Evolutionary conservation across 2,329 filamentous ascomycete genomes (phyloP).

Genomic region (Zymoseptoria tritici): DNA sequence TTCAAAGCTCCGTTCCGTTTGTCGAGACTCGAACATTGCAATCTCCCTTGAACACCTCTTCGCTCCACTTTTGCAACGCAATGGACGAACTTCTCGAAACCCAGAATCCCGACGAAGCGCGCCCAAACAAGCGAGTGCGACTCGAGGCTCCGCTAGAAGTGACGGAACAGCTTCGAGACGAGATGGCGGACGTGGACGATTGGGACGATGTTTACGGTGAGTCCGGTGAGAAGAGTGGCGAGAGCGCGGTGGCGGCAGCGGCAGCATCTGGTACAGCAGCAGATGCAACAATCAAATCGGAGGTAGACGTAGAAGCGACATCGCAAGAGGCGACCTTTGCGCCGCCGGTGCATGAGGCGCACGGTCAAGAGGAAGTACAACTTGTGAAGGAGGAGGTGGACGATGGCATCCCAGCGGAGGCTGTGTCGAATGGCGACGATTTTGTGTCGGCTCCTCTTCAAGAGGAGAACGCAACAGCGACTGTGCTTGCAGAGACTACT

Average conservation of each 20-base stretch:
- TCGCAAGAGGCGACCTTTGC: background rate
- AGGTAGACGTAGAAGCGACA: background rate
- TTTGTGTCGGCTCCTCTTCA: slow-evolving; percentile 7
- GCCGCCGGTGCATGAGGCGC: background rate
- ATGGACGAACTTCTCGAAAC: background rate
- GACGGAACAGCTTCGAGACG: slow-evolving; percentile 23
- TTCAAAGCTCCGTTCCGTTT: background rate
- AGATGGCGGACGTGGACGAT: slow-evolving; percentile 26
- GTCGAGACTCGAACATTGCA: background rate
- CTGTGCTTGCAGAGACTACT: slow-evolving; percentile 13
- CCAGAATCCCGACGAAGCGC: slow-evolving; percentile 15
- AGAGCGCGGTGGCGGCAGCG: background rate
- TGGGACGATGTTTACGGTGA: slow-evolving; percentile 24
- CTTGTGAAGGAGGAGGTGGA: background rate
- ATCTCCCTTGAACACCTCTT: background rate
- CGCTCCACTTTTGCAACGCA: background rate
- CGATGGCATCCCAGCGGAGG: slow-evolving; percentile 12
- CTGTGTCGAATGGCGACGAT: slow-evolving; percentile 10
- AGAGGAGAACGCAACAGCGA: slow-evolving; percentile 4
- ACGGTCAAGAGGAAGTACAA: background rate
- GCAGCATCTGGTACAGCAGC: background rate
- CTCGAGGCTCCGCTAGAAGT: slow-evolving; percentile 33
- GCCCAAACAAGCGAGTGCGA: slow-evolving; percentile 36
- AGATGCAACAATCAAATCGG: background rate
- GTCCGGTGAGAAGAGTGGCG: background rate